Conservation (phyloP, 768 basidiomycete genomes). For the Tubosaeta sp. region DNA sequence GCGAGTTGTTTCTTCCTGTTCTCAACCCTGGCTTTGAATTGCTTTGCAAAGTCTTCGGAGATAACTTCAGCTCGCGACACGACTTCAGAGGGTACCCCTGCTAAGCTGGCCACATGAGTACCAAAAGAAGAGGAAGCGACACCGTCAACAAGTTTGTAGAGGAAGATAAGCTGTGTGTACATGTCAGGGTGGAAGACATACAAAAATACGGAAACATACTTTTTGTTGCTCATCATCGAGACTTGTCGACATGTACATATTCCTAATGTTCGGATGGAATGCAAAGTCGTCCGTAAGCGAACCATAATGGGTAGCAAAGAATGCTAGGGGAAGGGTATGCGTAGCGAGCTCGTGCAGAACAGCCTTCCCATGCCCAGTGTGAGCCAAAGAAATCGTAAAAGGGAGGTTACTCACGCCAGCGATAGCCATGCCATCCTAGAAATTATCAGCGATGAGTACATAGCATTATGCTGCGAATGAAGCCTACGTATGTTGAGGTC, state of each 20-base stretch:
- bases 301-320: constrained; percentile 98
- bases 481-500: constrained; percentile 83
- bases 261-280: constrained; percentile 88
- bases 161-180: constrained; percentile 69
- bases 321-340: constrained; percentile 83
- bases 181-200: background rate
- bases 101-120: constrained; percentile 91
- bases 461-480: background rate
- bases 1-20: constrained; percentile 48
- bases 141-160: constrained; percentile 90
- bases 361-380: constrained; percentile 43
- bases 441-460: constrained; percentile 12
- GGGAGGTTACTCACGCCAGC: constrained; percentile 58
- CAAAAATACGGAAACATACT: constrained; percentile 37
- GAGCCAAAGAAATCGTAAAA: constrained; percentile 1
- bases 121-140: constrained; percentile 88
- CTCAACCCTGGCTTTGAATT: constrained; percentile 80
- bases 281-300: constrained; percentile 91
- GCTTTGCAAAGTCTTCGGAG: constrained; percentile 79
- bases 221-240: constrained; percentile 91
- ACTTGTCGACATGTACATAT: constrained; percentile 93
- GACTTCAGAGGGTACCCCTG: constrained; percentile 82
- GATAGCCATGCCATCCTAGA: constrained; percentile 96
- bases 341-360: constrained; percentile 94
- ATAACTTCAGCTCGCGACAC: constrained; percentile 86